Base-by-base conservation (phyloP, 805 yeast species). In the Wickerhamiella allomyrinae region DNA sequence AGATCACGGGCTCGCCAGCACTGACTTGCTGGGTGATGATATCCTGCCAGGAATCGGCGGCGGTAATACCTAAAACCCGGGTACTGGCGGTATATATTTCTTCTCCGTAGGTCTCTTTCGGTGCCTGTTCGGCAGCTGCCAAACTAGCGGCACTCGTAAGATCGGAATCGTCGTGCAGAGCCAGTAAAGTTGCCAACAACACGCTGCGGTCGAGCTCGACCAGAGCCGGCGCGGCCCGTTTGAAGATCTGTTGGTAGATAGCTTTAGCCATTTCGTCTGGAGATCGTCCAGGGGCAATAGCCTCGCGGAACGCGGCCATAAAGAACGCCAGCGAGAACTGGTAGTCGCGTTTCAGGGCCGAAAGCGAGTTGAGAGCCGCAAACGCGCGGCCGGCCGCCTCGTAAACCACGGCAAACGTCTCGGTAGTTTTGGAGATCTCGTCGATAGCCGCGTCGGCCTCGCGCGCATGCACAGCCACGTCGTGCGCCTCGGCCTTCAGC, bases 401-500 rank as follows among this genome's bases (percentile, higher is more conserved):
- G 0, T 91, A 84, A 11, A 83, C 59, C 1, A 74, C 71, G 14
- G 60, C 55, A 51, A 70, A 85, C 23, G 62, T 54, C 7, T 57
- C 57, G 42, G 76, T 59, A 2, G 71, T 64, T 2, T 54, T 54
- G 5, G 75, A 76, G 13, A 83, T 73, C 3, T 70, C 65, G 1
- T 49, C 57, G 66, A 84, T 71, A 3, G 84, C 72, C 6, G 53
- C 52, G 2, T 64, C 63, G 0, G 87, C 73, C 41, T 77, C 77
- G 2, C 47, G 50, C 44, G 81, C 66, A 53, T 78, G 76, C 2
- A 43, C 42, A 29, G 71, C 70, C 13, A 84, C 69, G 14, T 68
- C 67, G 0, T 47, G 49, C 0, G 93, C 65, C 49, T 86, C 86
- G 1, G 55, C 46, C 54, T 89, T 87, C 40, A 89, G 59, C 1